Evolutionary conservation across 257 asterid species (phyloP), one percentile per base, ranked within the genome.

Genomic region (Gentiana macrophylla): DNA sequence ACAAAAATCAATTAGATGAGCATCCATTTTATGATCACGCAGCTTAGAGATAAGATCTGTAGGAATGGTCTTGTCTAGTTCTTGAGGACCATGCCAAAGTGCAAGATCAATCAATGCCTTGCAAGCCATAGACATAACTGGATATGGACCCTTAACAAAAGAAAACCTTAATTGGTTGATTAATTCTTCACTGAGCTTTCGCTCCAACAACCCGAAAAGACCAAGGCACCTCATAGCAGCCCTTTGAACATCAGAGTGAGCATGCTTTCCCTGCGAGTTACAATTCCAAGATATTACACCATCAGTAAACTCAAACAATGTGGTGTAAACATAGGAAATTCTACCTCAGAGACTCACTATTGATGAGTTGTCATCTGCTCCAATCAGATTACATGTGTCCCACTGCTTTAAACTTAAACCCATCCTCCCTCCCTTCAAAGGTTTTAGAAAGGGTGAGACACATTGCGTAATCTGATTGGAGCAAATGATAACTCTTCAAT

Each of bases 91-190:
- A 61, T 91, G 95, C 98, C 96, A 91, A 57, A 80, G 66, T 73
- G 77, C 98, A 72, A 91, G 96, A 74, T 91, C 98, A 66, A 91
- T 86, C 71, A 91, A 68, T 32, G 96, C 86, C 79, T 78, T 91
- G 58, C 86, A 73, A 53, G 96, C 89, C 84, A 91, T 78, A 66
- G 70, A 57, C 53, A 80, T 66, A 47, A 81, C 46, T 15, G 66
- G 50, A 35, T 79, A 64, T 50, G 95, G 84, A 5, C 93, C 95
- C 52, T 77, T 75, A 41, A 68, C 67, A 66, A 84, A 87, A 41
- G 94, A 78, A 61, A 58, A 57, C 71, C 94, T 80, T 68, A 91
- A 70, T 71, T 87, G 96, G 50, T 74, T 91, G 45, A 84, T 81
- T 69, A 85, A 57, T 67, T 70, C 70, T 55, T 77, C 87, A 35